Base-by-base conservation (phyloP, 2,329 filamentous ascomycete genomes). In the Colletotrichum sp. region DNA sequence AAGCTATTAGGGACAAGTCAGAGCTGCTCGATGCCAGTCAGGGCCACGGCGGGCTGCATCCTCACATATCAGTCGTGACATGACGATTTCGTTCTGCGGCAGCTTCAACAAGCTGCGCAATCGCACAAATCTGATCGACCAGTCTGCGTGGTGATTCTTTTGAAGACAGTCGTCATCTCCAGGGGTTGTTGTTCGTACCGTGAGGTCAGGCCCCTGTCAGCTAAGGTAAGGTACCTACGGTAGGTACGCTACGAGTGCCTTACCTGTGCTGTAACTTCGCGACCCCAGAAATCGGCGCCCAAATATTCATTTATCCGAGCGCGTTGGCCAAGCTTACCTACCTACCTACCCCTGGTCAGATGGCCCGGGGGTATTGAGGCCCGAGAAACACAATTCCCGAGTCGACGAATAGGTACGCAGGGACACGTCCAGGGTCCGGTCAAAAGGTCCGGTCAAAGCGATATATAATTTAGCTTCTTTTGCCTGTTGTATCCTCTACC, bases 21-120 rank as follows among this genome's bases (percentile, higher is more conserved):
- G 49, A 67, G 78, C 71, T 70, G 65, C 55, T 65, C 39, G 70
- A 55, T 32, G 24, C 24, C 36, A 8, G 12, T 12, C 26, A 21
- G 44, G n/a, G 13, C 36, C 13, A 52, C 28, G 8, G 24, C 8
- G 16, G 21, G 9, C 69, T 30, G n/a, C 39, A 24, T 24, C 82
- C 89, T 84, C 82, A 91, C 90, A 88, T 66, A 91, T 82, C 79
- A 91, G 83, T 81, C 89, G 88, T 81, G 90, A 88, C 90, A 91
- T 91, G 77, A 76, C 82, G 77, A 73, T 16, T 24, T 30, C 64
- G 62, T 72, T 67, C 28, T 63, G 28, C 64, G 39, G 62, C 70
- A 73, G 60, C 74, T 69, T 28, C 32, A 12, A 15, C 12, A 63
- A 68, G 73, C 73, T 69, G 64, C 73, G 36, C 34, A 49, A 63